Evolutionary conservation across 352 stramenopile species (phyloP).

Genomic region (Phytophthora pini): DNA sequence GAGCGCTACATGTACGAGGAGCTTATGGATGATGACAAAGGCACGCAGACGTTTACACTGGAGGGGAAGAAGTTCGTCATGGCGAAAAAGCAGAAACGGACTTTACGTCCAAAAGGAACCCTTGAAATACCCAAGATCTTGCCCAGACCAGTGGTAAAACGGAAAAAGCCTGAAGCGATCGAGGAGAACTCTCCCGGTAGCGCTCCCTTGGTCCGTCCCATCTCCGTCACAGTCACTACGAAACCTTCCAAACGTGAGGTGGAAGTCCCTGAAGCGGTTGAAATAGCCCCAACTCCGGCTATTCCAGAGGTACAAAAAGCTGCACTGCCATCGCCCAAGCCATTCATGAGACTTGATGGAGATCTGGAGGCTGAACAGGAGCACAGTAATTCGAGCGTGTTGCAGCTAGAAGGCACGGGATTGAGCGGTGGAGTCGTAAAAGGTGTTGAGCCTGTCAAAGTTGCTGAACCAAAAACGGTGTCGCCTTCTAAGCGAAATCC

Average conservation of each 20-base stretch:
- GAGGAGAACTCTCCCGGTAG: neutral
- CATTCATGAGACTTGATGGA: slow-evolving; percentile 27
- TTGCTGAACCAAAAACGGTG: neutral
- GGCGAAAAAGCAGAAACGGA: slow-evolving; percentile 8
- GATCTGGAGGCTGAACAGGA: neutral
- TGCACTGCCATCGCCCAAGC: slow-evolving; percentile 1
- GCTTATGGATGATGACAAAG: neutral
- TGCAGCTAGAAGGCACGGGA: slow-evolving; percentile 22
- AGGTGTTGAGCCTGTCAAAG: neutral
- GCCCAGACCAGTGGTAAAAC: neutral
- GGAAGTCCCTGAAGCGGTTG: neutral
- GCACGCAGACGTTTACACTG: slow-evolving; percentile 13
- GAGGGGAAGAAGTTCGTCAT: slow-evolving; percentile 22
- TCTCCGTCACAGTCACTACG: slow-evolving; percentile 25
- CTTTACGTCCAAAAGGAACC: neutral
- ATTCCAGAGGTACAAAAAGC: neutral
- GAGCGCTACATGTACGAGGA: neutral
- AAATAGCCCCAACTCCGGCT: neutral
- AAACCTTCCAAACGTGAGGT: slow-evolving; percentile 16
- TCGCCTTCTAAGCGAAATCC: neutral
- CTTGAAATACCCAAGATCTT: neutral
- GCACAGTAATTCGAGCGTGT: neutral
- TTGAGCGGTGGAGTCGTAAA: neutral
- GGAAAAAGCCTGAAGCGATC: neutral
- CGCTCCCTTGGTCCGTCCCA: slow-evolving; percentile 6